Evolutionary conservation across 139 green algal species (phyloP), one percentile per base, ranked within the genome.

Genomic region (Chlorella vulgaris): DNA sequence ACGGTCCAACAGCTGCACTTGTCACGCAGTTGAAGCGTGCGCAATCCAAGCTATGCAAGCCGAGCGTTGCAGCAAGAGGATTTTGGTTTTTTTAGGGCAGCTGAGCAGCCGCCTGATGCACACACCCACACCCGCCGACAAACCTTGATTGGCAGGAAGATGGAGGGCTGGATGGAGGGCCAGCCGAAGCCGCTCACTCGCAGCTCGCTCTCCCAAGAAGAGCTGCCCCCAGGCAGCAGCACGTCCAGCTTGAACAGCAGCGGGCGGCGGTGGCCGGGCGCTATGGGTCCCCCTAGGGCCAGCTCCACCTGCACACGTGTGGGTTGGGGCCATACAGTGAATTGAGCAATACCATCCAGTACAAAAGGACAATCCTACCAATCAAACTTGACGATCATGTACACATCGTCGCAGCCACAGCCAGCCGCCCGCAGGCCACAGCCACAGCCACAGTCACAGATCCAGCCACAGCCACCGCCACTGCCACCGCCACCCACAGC

Each of bases 131-230:
- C 2, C 33, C 28, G 19, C 47, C 51, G 50, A 31, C 38, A 22
- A n/a, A 79, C 79, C 79, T 82, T 63, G 40, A 82, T 50, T 4
- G 84, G 84, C 26, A 88, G 71, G n/a, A 18, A 50, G 15, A 88
- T 22, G 2, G 65, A 22, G n/a, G 84, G 39, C 62, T 85, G 78
- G 19, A 88, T 33, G 40, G 80, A 6, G 35, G 84, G 84, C 78
- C 84, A 84, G 33, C 84, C 84, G 76, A 88, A 88, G 29, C 75
- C 77, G 1, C 55, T 40, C 33, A 82, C 69, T 2, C 69, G 29
- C 40, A 78, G 81, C 36, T 63, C 51, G 2, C 55, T 67, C 51
- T 84, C 78, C 83, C 83, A 87, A 36, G 36, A 8, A n/a, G 74
- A 74, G 39, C 21, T n/a, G n/a, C 53, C 69, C 0, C 40, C 66